phyloP scores from a whole-genome alignment of 2,329 filamentous ascomycete species.

The Metarhizium rileyi region DNA sequence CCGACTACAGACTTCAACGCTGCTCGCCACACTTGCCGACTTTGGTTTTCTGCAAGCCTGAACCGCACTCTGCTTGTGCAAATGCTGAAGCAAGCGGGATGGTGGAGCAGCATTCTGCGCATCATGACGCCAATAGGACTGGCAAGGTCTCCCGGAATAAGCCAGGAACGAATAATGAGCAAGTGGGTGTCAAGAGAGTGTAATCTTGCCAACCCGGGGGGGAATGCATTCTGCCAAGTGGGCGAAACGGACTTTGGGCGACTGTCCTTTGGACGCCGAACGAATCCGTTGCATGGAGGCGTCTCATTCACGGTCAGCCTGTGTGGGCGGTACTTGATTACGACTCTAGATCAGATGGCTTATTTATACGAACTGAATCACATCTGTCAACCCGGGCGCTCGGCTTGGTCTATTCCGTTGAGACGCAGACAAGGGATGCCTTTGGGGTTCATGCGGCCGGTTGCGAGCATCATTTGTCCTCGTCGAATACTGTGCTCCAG shows the following conservation, averaged over 20 bases:
- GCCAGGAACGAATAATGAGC: conserved; percentile 26
- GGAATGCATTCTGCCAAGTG: conserved; percentile 21
- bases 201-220: conserved; percentile 10
- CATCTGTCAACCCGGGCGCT: conserved; percentile 20
- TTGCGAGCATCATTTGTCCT: conserved; percentile 47
- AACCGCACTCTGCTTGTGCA: conserved; percentile 35
- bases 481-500: conserved; percentile 46
- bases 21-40: conserved; percentile 47
- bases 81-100: conserved; percentile 48
- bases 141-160: conserved; percentile 8
- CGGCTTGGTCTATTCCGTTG: conserved; percentile 16
- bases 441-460: conserved; percentile 26
- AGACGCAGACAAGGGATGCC: conserved; percentile 14
- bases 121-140: conserved; percentile 16
- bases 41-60: conserved; percentile 51
- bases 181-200: conserved; percentile 33
- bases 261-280: conserved; percentile 14
- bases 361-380: conserved; percentile 42
- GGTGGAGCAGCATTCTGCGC: conserved; percentile 31
- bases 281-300: conserved; percentile 15
- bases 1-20: conserved; percentile 42
- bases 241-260: conserved; percentile 27
- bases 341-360: conserved; percentile 42
- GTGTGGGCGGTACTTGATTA: conserved; percentile 49
- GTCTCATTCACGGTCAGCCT: conserved; percentile 41